Evolutionary conservation across 78 protist genomes (phyloP).

Genomic region (Dictyostelium citrinum): DNA sequence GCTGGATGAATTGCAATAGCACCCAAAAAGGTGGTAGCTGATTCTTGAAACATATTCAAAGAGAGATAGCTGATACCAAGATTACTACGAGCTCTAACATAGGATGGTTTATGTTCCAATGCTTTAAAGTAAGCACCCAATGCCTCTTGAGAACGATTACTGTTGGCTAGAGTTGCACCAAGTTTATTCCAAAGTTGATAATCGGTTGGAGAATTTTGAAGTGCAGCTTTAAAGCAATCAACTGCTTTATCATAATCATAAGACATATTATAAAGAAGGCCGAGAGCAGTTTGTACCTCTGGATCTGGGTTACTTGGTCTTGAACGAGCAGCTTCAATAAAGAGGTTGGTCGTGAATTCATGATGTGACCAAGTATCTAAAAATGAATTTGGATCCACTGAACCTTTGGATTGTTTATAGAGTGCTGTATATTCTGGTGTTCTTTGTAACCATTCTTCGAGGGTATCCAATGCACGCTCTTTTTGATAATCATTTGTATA

Average conservation of each 20-base stretch:
- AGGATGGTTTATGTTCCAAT: slow-evolving; percentile 88
- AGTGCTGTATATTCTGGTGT: slow-evolving; percentile 43
- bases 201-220: slow-evolving; percentile 64
- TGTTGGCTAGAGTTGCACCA: slow-evolving; percentile 95
- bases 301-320: slow-evolving; percentile 80
- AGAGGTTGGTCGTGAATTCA: slow-evolving; percentile 2
- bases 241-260: slow-evolving; percentile 90
- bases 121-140: slow-evolving; percentile 88
- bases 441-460: slow-evolving; percentile 79
- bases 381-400: neutral
- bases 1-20: slow-evolving; percentile 82
- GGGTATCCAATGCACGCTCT: slow-evolving; percentile 82
- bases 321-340: slow-evolving; percentile 82
- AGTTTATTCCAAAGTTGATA: slow-evolving; percentile 93
- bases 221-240: slow-evolving; percentile 86
- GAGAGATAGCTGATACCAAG: slow-evolving; percentile 90
- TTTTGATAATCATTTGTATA: slow-evolving; percentile 63
- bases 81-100: slow-evolving; percentile 91
- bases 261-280: slow-evolving; percentile 86
- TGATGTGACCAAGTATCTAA: slow-evolving; percentile 60
- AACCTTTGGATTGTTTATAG: neutral
- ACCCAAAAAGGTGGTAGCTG: slow-evolving; percentile 80
- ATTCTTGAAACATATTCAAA: slow-evolving; percentile 67
- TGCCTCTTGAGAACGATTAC: slow-evolving; percentile 81
- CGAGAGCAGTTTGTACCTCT: slow-evolving; percentile 89